Base-by-base conservation (phyloP, 2,329 filamentous ascomycete genomes). In the Thielaviopsis ethacetica region DNA sequence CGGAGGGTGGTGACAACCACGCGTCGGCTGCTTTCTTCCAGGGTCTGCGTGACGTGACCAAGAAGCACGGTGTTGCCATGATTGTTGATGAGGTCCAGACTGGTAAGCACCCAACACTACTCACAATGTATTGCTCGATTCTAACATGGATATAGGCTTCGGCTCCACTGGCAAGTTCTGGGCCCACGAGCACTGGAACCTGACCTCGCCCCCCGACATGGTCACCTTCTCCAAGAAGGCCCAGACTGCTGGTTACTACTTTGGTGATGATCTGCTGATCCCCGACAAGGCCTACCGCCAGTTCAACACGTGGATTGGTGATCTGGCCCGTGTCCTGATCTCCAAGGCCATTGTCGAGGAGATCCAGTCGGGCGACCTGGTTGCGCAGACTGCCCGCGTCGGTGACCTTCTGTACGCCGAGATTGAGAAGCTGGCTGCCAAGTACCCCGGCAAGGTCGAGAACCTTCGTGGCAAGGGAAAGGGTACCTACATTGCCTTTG, bases 221-320 rank as follows among this genome's bases (percentile, higher is more conserved):
- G 90, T 95, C 52, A 95, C 90, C 61, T 95, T 95, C 75, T 88
- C 83, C 68, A 95, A 95, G 78, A 95, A 95, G 78, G 91, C 90
- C 2, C 90, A 95, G 74, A 88, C 90, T 1, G 90, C 91, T 6
- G 90, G 90, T 38, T 95, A 91, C 79, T 95, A 93, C 78, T 95
- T 84, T 69, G 85, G 85, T 62, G 85, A 93, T 77, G 79, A 82
- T 10, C 83, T 81, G 50, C 78, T 95, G 65, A 79, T 87, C 13
- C 90, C 90, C 63, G 95, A 95, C 77, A 91, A 91, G 79, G 86
- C 91, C 5, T 95, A 95, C 77, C 84, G 90, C 62, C 90, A 95
- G 73, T 95, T 95, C 79, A 95, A 95, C 78, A 95, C 89, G 54
- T 95, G 90, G 90, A 94, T 95, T 85, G 90, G 90, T 66, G 90